Percentiles rank a stretch among this genome's conserved stretches.
Conservation (phyloP, 257 asterid genomes). For the Solanum stenotomum region DNA sequence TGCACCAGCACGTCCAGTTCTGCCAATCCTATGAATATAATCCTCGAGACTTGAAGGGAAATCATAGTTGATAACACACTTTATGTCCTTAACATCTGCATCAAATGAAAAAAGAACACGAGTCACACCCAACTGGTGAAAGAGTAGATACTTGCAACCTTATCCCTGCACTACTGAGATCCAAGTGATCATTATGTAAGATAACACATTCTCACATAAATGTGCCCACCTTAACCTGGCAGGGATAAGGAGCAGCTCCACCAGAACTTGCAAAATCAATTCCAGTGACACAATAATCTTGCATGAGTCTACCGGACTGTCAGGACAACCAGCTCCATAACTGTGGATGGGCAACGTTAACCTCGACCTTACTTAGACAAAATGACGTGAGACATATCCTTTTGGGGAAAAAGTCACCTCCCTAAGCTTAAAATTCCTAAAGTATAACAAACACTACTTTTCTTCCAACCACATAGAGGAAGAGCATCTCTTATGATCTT, state of each 20-base stretch:
- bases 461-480: background rate
- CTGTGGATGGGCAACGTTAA: constrained; percentile 85
- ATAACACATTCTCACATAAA: constrained; percentile 53
- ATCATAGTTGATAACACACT: constrained; percentile 81
- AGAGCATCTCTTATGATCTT: background rate
- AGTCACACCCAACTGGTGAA: background rate
- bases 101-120: background rate
- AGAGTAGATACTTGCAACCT: constrained; percentile 46
- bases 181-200: constrained; percentile 40
- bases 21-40: constrained; percentile 90
- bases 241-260: constrained; percentile 94
- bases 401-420: background rate
- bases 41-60: constrained; percentile 86
- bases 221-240: constrained; percentile 94
- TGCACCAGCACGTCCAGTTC: constrained; percentile 98
- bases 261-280: constrained; percentile 42
- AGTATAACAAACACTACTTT: background rate
- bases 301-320: constrained; percentile 92
- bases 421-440: background rate
- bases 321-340: constrained; percentile 60
- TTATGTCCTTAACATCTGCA: constrained; percentile 96
- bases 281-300: constrained; percentile 36
- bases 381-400: constrained; percentile 21
- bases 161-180: constrained; percentile 88
- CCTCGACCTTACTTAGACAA: constrained; percentile 38